Evolutionary conservation across 1,284 basidiomycete genomes (phyloP), one percentile per base, ranked within the genome.

Genomic region (Wolfiporia cocos): DNA sequence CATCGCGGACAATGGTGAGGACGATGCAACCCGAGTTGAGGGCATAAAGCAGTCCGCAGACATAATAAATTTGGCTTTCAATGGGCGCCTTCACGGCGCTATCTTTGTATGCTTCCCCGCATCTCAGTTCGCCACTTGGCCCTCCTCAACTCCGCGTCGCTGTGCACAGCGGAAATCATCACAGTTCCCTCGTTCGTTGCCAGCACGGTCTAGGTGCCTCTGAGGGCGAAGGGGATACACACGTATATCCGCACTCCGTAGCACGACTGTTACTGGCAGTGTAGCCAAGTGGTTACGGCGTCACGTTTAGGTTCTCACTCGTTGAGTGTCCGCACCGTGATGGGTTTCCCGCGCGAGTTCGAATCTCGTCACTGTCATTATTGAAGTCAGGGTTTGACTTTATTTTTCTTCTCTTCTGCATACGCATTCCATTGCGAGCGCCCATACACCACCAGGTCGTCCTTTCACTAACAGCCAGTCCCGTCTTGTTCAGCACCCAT

Each of bases 281-380:
- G 72, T 73, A 73, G 73, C 71, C 73, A 73, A 73, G 71, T 73
- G 71, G 71, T 73, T 73, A 73, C 70, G 73, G 71, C 73, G 71
- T 73, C 70, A 73, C 70, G 71, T 73, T 73, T 73, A 73, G 71
- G 71, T 63, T 49, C 34, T 35, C 39, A n/a, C n/a, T n/a, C n/a
- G n/a, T 34, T 44, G 29, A 22, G 24, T 30, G 19, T 34, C 58
- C 50, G 63, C 63, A 63, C 71, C 71, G 72, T 73, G 70, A 73
- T 73, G 73, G 73, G 71, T 70, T 69, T 70, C 72, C 61, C 73
- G 69, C 71, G 71, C 73, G 71, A 74, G 71, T 73, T 73, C 71
- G 71, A 73, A 74, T 74, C 71, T 74, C 71, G 73, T 74, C 72
- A 74, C 69, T 72, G 70, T 72, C 70, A 72, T 34, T 11, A 17